phyloP scores from a whole-genome alignment of 2,329 filamentous ascomycete species.

The Pyrenophora graminea region DNA sequence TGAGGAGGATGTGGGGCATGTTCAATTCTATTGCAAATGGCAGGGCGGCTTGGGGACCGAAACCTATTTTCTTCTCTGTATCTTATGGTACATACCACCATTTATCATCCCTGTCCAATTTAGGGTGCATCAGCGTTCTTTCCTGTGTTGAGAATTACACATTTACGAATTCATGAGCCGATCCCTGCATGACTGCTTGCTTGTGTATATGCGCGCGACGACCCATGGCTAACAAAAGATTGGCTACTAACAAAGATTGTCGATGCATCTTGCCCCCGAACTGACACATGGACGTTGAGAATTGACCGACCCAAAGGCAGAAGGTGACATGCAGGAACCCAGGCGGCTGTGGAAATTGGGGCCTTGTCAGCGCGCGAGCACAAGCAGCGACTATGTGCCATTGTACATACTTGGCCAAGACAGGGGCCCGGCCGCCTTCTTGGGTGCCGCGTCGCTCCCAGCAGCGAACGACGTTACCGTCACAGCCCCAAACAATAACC shows the following conservation, averaged over 20 bases:
- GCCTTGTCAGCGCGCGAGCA: not conserved
- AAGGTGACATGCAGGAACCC: slow-evolving; percentile 2
- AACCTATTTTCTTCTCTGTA: slow-evolving; percentile 23
- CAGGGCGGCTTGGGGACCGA: slow-evolving; percentile 20
- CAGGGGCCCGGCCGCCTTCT: slow-evolving; percentile 2
- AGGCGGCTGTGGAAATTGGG: slow-evolving; percentile 5
- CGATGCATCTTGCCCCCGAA: not conserved
- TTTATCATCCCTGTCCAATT: slow-evolving; percentile 13
- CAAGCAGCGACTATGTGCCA: slow-evolving; percentile 1
- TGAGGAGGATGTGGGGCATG: not conserved
- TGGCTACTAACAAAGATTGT: not conserved
- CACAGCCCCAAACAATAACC: too few relatives aligned
- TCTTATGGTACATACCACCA: slow-evolving; percentile 18
- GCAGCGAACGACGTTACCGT: too few relatives aligned
- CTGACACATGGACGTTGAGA: not conserved
- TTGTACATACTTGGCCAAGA: not conserved
- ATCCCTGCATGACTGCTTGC: slow-evolving; percentile 1
- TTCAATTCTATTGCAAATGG: slow-evolving; percentile 9
- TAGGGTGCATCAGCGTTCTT: slow-evolving; percentile 8
- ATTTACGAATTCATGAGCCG: slow-evolving; percentile 15
- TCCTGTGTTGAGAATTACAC: slow-evolving; percentile 12
- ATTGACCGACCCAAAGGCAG: not conserved
- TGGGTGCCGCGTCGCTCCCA: not conserved
- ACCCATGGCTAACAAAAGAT: too few relatives aligned
- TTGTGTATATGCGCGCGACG: not conserved